Evolutionary conservation across 2,329 filamentous ascomycete species (phyloP).

Genomic region (Cercospora citrullina): DNA sequence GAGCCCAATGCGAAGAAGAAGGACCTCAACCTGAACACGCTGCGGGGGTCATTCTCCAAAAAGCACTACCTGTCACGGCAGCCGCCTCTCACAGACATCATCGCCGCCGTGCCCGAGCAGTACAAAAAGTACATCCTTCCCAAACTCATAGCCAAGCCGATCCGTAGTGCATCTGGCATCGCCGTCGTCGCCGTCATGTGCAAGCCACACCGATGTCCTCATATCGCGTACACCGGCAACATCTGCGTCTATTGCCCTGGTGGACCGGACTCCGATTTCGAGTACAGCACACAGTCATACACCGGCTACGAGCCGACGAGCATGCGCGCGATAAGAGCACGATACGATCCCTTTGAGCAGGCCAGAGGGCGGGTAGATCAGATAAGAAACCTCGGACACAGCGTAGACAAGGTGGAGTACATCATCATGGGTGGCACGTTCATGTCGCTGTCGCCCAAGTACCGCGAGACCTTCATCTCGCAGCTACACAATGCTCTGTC

Average conservation of each 20-base stretch:
- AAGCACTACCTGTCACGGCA: constrained; percentile 88
- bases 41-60: constrained; percentile 84
- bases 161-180: constrained; percentile 92
- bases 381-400: constrained; percentile 91
- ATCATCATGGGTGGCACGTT: constrained; percentile 99
- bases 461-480: constrained; percentile 89
- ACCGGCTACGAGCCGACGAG: constrained; percentile 98
- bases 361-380: constrained; percentile 94
- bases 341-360: constrained; percentile 98
- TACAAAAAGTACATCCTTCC: constrained; percentile 99
- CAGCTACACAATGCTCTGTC: constrained; percentile 96
- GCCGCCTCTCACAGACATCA: constrained; percentile 92
- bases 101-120: constrained; percentile 96
- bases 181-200: constrained; percentile 99
- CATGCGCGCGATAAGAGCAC: constrained; percentile 94
- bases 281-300: constrained; percentile 98
- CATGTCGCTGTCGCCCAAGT: constrained; percentile 89
- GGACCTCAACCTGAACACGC: constrained; percentile 88
- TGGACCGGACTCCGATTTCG: constrained; percentile 96
- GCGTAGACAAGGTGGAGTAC: constrained; percentile 98
- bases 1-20: constrained; percentile 71
- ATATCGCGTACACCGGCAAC: constrained; percentile 97
- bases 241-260: constrained; percentile 99
- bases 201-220: constrained; percentile 95
- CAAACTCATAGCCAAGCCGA: constrained; percentile 95